A percentile compares a stretch with the other conserved stretches of the same genome.
Conservation (phyloP, 176 grass and related monocot genomes). For the Avena insularis region DNA sequence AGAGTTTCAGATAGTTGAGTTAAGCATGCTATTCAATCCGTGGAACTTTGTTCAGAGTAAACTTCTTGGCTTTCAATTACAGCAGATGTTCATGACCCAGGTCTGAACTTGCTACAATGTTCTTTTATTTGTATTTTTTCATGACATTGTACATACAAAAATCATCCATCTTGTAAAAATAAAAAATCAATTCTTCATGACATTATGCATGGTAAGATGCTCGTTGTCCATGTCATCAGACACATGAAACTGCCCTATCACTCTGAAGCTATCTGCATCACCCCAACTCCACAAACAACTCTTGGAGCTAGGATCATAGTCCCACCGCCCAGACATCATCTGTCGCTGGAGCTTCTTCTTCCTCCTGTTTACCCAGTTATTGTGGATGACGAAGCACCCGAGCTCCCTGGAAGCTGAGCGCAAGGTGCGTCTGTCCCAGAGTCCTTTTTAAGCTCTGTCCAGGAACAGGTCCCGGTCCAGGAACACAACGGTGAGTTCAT, state of each 20-base stretch:
- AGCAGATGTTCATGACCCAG: not conserved
- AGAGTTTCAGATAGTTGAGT: not conserved
- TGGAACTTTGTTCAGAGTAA: not conserved
- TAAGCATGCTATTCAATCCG: not conserved
- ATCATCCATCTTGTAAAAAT: not conserved
- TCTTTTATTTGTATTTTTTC: too few species aligned
- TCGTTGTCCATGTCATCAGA: not conserved
- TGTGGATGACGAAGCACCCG: slow-evolving; percentile 79
- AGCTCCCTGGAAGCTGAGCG: slow-evolving; percentile 46
- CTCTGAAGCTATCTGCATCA: slow-evolving; percentile 9
- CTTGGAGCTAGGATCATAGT: slow-evolving; percentile 76
- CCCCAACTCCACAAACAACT: slow-evolving; percentile 68
- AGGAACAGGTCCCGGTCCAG: slow-evolving; percentile 64
- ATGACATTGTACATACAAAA: not conserved
- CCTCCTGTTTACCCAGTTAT: slow-evolving; percentile 84
- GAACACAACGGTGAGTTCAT: slow-evolving; percentile 71
- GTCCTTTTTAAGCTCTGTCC: slow-evolving; percentile 71
- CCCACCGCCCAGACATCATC: slow-evolving; percentile 64
- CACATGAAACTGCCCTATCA: not conserved
- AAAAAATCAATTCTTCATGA: not conserved
- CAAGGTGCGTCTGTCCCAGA: slow-evolving; percentile 64
- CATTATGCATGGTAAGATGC: not conserved
- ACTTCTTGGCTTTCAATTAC: not conserved
- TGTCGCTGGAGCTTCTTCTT: slow-evolving; percentile 71
- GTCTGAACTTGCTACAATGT: not conserved